Conservation (phyloP, 208 protist species). For the Tritrichomonas musculus region DNA sequence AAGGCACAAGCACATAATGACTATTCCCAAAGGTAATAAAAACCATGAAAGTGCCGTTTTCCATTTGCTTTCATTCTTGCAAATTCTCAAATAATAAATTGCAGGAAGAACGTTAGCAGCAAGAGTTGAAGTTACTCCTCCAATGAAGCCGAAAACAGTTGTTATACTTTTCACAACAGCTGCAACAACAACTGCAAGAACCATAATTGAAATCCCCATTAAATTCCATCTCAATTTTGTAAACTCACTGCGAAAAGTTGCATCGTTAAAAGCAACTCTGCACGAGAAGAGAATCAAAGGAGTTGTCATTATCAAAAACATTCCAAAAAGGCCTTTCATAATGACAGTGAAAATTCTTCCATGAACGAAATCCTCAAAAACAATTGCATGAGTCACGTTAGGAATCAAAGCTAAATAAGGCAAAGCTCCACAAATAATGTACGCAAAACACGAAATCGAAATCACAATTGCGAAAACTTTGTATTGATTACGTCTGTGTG, state of each 20-base stretch:
- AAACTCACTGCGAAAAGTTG: background rate
- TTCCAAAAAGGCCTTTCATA: background rate
- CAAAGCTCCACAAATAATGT: background rate
- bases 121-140: background rate
- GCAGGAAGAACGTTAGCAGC: background rate
- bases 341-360: background rate
- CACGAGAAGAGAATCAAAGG: background rate
- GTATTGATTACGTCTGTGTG: background rate
- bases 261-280: background rate
- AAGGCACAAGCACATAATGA: background rate
- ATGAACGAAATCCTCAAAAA: background rate
- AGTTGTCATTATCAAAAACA: background rate
- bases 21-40: background rate
- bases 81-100: conserved; percentile 9
- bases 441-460: background rate
- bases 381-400: background rate
- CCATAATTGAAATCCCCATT: background rate
- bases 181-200: background rate
- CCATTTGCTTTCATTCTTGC: background rate
- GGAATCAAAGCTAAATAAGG: background rate
- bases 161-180: background rate
- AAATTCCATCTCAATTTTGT: conserved; percentile 1
- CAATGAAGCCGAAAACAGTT: background rate
- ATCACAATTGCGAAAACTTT: background rate
- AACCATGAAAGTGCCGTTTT: background rate